Base-by-base conservation (phyloP, 108 stramenopile species). In the Nitzschia sp. region DNA sequence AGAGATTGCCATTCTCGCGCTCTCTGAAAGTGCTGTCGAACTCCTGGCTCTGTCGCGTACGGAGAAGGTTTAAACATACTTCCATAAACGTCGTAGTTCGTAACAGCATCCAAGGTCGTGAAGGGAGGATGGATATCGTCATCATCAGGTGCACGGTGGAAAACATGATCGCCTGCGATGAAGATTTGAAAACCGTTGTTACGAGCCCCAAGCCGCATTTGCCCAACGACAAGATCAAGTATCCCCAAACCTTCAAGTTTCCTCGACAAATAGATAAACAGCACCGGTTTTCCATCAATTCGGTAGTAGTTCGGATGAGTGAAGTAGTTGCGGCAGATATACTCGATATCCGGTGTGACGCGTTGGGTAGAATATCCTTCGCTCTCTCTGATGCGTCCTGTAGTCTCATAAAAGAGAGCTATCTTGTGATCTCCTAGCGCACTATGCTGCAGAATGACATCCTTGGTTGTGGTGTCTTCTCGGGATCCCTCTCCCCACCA, bases 11-110 rank as follows among this genome's bases (percentile, higher is more conserved):
- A 81, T 32, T 21, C 29, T 32, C 67, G 71, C 41, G 46, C 32
- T 15, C 1, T 9, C 32, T 66, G 31, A 41, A 57, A 73, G 38
- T 72, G 53, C 34, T 66, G 19, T 13, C 21, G 35, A 3, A 60
- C 36, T 19, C 29, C 19, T 2, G 9, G 6, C 29, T 60, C 34
- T 25, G 33, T 60, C 3, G 33, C 34, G 38, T 34, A 50, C 9
- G 48, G 48, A 16, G 17, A 19, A 5, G 48, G 48, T 22, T 50
- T 8, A 21, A 50, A 50, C 48, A 50, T 50, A 32, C 22, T 58
- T n/a, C 81, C 81, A 38, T 79, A 82, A 9, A 72, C 61, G 38
- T 82, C 81, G 35, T 82, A 79, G 61, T 72, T 79, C 16, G 46
- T 58, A 31, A 58, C 31, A 30, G 45, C 68, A 50, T 58, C 68